Evolutionary conservation across 805 yeast genomes (phyloP), one percentile per base, ranked within the genome.

Genomic region (Wickerhamiella alocasiicola): DNA sequence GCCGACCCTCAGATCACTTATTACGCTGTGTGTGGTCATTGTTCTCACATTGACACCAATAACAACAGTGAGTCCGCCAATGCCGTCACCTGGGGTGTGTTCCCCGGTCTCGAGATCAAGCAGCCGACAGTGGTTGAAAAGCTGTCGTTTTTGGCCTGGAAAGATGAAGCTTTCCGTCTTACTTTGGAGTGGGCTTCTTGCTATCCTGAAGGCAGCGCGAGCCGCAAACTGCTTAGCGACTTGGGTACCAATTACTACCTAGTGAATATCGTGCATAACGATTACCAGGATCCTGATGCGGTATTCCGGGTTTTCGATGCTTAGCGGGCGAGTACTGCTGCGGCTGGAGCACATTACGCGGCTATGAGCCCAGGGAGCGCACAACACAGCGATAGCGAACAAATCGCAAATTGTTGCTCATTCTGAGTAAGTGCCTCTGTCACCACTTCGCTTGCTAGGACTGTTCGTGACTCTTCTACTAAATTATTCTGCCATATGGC

Each of bases 81-180:
- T 55, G 95, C 97, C 6, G 96, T 88, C 43, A 88, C 97, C 15
- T 88, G 97, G 97, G 97, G 97, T 48, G 84, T 87, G 42, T 85
- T 83, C 74, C 96, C 97, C 20, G 95, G 95, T 28, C 80, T 79
- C 55, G 96, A 88, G 63, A 81, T 88, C 41, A 69, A 83, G 48
- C 97, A 88, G 64, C 96, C 97, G 39, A 88, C 97, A 0, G 84
- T 88, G 57, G 96, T 88, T 16, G 97, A 88, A 59, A 79, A 77
- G 54, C 75, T 78, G 28, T 83, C 95, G 2, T 88, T 88, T 61
- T 65, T 87, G 52, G 97, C 97, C 11, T 88, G 97, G 97, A 87
- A 84, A 59, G 95, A 88, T 58, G 97, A 88, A 61, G 88, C 88
- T 29, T 88, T 71, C 68, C 69, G 84, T 47, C 76, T 88, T 46